Percentiles rank a stretch among this genome's conserved stretches.
Conservation (phyloP, 805 yeast genomes). For the Cyberlindnera americana region DNA sequence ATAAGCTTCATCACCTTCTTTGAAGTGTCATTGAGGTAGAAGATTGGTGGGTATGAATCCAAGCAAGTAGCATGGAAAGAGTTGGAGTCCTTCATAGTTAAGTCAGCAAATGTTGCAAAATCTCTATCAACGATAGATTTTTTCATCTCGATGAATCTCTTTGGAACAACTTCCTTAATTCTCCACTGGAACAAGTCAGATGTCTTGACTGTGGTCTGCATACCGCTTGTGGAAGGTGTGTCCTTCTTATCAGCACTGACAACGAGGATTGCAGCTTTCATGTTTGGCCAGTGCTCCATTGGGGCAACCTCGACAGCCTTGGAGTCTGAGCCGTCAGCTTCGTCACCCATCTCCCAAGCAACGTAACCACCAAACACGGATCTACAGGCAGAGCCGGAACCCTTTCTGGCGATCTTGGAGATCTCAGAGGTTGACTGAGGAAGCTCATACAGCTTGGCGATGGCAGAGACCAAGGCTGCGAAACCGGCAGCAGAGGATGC, state of each 20-base stretch:
- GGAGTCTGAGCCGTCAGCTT: constrained; percentile 81
- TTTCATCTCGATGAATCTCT: constrained; percentile 80
- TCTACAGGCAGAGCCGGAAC: constrained; percentile 98
- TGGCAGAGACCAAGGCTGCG: constrained; percentile 90
- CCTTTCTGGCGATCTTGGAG: constrained; percentile 93
- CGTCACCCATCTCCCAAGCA: constrained; percentile 96
- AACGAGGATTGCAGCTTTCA: constrained; percentile 89
- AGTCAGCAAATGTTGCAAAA: constrained; percentile 76
- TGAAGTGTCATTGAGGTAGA: constrained; percentile 89
- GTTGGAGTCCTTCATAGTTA: constrained; percentile 95
- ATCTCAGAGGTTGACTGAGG: constrained; percentile 85
- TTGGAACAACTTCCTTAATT: constrained; percentile 78
- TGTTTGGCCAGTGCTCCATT: constrained; percentile 80
- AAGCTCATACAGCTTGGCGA: constrained; percentile 77
- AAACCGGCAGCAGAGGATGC: constrained; percentile 99
- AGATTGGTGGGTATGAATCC: constrained; percentile 94
- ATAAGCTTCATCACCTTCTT: constrained; percentile 74
- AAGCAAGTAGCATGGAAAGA: constrained; percentile 98
- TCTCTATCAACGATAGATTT: constrained; percentile 68
- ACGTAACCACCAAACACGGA: constrained; percentile 96
- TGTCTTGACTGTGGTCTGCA: constrained; percentile 92
- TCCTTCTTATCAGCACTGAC: constrained; percentile 93
- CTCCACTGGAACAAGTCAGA: constrained; percentile 84
- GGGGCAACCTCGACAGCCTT: constrained; percentile 92
- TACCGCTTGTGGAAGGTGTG: constrained; percentile 91